Conservation (phyloP, 169 alveolate genomes). For the Cryptosporidium ryanae region DNA sequence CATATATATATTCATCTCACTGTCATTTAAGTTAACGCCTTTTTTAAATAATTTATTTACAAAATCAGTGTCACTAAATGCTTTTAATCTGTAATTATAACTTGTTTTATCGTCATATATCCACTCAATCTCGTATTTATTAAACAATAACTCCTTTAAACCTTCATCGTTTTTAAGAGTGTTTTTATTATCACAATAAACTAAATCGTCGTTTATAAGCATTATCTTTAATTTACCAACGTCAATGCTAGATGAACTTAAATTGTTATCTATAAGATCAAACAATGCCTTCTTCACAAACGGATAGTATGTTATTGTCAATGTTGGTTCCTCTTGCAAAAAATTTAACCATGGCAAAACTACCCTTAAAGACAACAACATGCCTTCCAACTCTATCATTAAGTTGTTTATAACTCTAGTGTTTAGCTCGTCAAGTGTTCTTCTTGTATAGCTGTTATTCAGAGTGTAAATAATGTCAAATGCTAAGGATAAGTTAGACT, state of each 20-base stretch:
- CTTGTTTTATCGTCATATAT: constrained; percentile 18
- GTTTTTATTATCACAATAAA: not conserved
- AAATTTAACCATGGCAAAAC: constrained; percentile 62
- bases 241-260: not conserved
- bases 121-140: constrained; percentile 38
- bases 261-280: not conserved
- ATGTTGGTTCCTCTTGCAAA: constrained; percentile 43
- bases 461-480: constrained; percentile 35
- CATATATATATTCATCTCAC: constrained; percentile 4
- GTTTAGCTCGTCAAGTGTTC: not conserved
- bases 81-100: constrained; percentile 8
- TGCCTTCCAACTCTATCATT: constrained; percentile 32
- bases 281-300: not conserved
- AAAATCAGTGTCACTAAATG: constrained; percentile 12
- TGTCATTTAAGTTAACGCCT: constrained; percentile 7
- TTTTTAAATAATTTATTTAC: not conserved
- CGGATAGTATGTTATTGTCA: constrained; percentile 25
- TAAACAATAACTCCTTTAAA: constrained; percentile 1
- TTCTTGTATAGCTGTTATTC: not conserved
- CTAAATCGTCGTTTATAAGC: not conserved
- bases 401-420: not conserved
- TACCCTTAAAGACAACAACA: constrained; percentile 41
- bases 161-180: not conserved
- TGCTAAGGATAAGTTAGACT: constrained; percentile 22
- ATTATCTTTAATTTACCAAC: not conserved